Evolutionary conservation across 495 filamentous ascomycete genomes (phyloP).

Genomic region (Cudoniella acicularis): DNA sequence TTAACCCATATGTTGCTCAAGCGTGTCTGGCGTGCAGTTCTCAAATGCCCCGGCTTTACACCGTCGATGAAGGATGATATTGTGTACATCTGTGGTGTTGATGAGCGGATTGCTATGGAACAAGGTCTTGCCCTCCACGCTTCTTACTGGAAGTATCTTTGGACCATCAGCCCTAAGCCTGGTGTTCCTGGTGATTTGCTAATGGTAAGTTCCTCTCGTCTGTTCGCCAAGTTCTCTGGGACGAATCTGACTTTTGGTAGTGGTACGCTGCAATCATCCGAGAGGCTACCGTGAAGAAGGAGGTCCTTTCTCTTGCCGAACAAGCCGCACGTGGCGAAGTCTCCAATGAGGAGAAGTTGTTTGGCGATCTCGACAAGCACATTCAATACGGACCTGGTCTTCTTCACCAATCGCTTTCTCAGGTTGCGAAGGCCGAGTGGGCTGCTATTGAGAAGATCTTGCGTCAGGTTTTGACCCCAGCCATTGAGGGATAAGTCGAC

Average conservation of each 20-base stretch:
- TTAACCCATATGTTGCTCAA: slow-evolving; percentile 52
- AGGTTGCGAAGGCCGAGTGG: slow-evolving; percentile 36
- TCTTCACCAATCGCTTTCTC: slow-evolving; percentile 32
- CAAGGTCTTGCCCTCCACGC: slow-evolving; percentile 33
- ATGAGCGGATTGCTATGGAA: slow-evolving; percentile 20
- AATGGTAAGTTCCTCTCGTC: slow-evolving; percentile 37
- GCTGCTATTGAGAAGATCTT: slow-evolving; percentile 36
- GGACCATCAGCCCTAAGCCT: slow-evolving; percentile 38
- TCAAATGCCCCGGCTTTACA: slow-evolving; percentile 63
- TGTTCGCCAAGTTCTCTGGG: slow-evolving; percentile 2
- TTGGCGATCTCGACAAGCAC: slow-evolving; percentile 35
- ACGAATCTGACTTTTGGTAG: slow-evolving; percentile 31
- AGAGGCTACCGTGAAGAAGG: slow-evolving; percentile 35
- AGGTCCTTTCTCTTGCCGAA: slow-evolving; percentile 31
- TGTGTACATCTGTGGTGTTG: slow-evolving; percentile 22
- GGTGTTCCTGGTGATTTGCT: slow-evolving; percentile 38
- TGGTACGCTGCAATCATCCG: slow-evolving; percentile 52
- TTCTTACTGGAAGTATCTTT: slow-evolving; percentile 37
- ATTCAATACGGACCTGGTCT: slow-evolving; percentile 28
- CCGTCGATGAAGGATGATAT: slow-evolving; percentile 56
- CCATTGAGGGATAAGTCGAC: not conserved
- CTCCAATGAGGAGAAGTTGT: slow-evolving; percentile 33
- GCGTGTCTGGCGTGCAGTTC: slow-evolving; percentile 53
- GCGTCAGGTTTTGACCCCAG: slow-evolving; percentile 11
- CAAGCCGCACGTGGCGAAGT: slow-evolving; percentile 16